A percentile compares a stretch with the other conserved stretches of the same genome.
Evolutionary conservation across 352 stramenopile species (phyloP).

Genomic region (Phytophthora europaea): DNA sequence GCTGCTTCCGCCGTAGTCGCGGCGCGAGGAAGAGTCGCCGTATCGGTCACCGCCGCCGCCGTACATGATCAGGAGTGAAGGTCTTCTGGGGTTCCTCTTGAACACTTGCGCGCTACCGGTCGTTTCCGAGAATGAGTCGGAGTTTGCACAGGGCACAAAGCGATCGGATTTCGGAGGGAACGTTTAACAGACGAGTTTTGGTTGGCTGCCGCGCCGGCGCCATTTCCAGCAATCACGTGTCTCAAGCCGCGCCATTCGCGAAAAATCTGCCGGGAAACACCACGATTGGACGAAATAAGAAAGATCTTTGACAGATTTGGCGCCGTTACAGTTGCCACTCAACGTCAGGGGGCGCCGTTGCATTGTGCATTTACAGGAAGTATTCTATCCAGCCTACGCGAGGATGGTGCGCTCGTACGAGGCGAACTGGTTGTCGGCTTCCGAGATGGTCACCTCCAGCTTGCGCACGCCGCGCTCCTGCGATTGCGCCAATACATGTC

Average conservation of each 20-base stretch:
- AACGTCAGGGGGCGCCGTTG: constrained; percentile 13
- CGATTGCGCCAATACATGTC: neutral
- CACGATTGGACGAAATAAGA: constrained; percentile 31
- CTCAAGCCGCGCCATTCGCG: constrained; percentile 14
- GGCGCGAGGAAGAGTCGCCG: constrained; percentile 23
- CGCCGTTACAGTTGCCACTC: neutral
- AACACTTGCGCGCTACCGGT: constrained; percentile 16
- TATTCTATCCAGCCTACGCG: constrained; percentile 37
- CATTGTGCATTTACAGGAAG: constrained; percentile 27
- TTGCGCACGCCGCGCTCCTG: constrained; percentile 84
- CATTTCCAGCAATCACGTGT: constrained; percentile 38
- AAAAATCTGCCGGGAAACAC: constrained; percentile 6
- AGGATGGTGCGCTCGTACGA: constrained; percentile 83
- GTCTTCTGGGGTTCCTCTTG: constrained; percentile 1
- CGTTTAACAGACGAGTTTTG: constrained; percentile 24
- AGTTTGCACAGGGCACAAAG: constrained; percentile 10
- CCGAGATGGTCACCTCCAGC: constrained; percentile 96
- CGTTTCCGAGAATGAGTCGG: constrained; percentile 40
- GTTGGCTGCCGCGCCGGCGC: constrained; percentile 31
- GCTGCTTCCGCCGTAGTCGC: constrained; percentile 38
- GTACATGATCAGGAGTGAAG: constrained; percentile 70
- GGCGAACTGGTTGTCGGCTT: constrained; percentile 92
- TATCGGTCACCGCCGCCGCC: constrained; percentile 52
- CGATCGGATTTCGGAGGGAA: constrained; percentile 47
- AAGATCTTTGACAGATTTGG: constrained; percentile 9